Evolutionary conservation across 306 rosid species (phyloP).

Genomic region (Corylus americana): DNA sequence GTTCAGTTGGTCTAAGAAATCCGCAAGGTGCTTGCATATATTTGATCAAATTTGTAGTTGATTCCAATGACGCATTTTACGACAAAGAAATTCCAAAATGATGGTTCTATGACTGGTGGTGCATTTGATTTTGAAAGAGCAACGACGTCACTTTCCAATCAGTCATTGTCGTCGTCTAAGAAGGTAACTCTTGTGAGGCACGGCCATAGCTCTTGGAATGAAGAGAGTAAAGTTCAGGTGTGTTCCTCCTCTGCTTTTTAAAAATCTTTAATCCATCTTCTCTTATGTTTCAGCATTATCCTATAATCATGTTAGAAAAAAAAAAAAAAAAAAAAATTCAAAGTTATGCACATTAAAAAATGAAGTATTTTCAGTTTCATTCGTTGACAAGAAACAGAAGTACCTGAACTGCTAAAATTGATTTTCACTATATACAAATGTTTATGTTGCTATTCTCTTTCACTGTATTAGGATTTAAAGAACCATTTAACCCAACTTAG

Average conservation of each 20-base stretch:
- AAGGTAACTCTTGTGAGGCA: conserved; percentile 67
- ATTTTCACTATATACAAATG: not conserved
- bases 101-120: conserved; percentile 56
- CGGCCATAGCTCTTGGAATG: conserved; percentile 51
- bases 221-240: too few species aligned
- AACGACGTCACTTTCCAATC: conserved; percentile 55
- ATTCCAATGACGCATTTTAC: conserved; percentile 5
- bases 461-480: not conserved
- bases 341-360: not conserved
- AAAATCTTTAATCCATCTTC: too few species aligned
- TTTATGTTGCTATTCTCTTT: not conserved
- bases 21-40: not conserved
- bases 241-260: too few species aligned
- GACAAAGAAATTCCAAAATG: conserved; percentile 44
- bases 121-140: conserved; percentile 65
- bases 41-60: not conserved
- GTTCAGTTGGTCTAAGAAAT: not conserved
- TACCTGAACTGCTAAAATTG: not conserved
- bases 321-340: too few species aligned
- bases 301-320: too few species aligned
- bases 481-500: not conserved
- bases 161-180: conserved; percentile 56
- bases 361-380: not conserved
- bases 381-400: not conserved
- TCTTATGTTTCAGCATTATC: too few species aligned